Evolutionary conservation across 495 filamentous ascomycete genomes (phyloP), one percentile per base, ranked within the genome.

Genomic region (Xylaria sp.): DNA sequence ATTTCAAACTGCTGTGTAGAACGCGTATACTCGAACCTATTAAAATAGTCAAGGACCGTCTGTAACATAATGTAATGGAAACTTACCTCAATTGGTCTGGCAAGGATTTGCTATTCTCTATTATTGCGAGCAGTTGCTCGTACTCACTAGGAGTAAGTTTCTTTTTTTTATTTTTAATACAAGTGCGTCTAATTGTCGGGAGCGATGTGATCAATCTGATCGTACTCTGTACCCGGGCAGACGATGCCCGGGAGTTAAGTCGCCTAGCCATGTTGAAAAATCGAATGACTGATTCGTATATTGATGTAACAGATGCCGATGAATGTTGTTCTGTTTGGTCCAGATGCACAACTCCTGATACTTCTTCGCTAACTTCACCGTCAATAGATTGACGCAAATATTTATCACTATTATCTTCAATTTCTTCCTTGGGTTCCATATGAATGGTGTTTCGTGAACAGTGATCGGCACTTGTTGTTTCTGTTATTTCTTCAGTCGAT

Each of bases 141-240:
- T 58, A 58, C 55, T 58, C 24, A 2, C 31, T 58, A 17, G 55
- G 55, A 58, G 29, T 58, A 37, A 58, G 29, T 58, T 3, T 58
- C 37, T 31, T 58, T 19, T 29, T 58, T 37, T 29, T 29, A 37
- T 19, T 58, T 26, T 58, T 58, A 31, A 37, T 19, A 58, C 55
- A 15, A 58, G 55, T 58, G 37, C 55, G 6, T 58, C 55, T 58
- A 31, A 58, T 58, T 58, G 55, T 58, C 19, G 55, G 55, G 1
- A 58, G 55, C 37, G 55, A 58, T 58, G 35, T 58, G 55, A 58
- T 58, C 55, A 58, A 37, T 37, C 55, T 58, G 7, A 58, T 58
- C 55, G 55, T 58, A 35, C 19, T 15, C 55, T 58, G 55, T 58
- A 58, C 55, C 55, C 55, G 55, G 55, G 55, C 31, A 58, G n/a